Evolutionary conservation across 306 rosid species (phyloP), one percentile per base, ranked within the genome.

Genomic region (Parietaria judaica): DNA sequence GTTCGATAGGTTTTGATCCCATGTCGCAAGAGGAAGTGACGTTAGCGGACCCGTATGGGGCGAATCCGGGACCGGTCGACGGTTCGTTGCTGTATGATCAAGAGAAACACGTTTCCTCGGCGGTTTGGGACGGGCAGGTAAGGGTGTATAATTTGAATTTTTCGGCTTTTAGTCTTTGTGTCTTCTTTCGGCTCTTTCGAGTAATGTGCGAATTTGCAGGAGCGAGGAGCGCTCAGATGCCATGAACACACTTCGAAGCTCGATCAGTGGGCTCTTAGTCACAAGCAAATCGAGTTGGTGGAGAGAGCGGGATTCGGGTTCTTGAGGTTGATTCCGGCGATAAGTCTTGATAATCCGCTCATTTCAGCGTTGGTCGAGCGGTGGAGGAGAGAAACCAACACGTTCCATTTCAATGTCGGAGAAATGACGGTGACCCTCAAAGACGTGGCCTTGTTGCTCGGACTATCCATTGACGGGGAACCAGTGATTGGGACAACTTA

Each of bases 81-180:
- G 87, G 77, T 77, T 88, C 83, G 0, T 83, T 94, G 64, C 94
- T 94, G 44, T 88, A 86, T 81, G 99, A 94, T 72, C 99, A 94
- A 78, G 99, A 88, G 74, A 94, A 94, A 80, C 99, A 94, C 76
- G 97, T 94, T 45, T 94, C 99, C 14, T 76, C 87, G 9, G 97
- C 97, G 63, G 90, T 94, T 65, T 94, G 99, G 99, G 99, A 94
- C 41, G 97, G 99, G 41, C 99, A 92, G 96, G 99, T 92, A 81
- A 61, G 54, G 66, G 78, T 48, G 51, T 61, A 56, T 64, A 47
- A 31, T 61, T 15, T 14, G 63, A n/a, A n/a, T 48, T 44, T 72
- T 43, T 6, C 69, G 51, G 50, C 52, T 34, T 43, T 54, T 37
- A 36, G 52, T 52, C 55, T 38, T 52, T 56, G 41, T 70, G 46